Percentiles rank a stretch among this genome's conserved stretches.
Evolutionary conservation across 495 filamentous ascomycete species (phyloP).

Genomic region (Penicillium canescens): DNA sequence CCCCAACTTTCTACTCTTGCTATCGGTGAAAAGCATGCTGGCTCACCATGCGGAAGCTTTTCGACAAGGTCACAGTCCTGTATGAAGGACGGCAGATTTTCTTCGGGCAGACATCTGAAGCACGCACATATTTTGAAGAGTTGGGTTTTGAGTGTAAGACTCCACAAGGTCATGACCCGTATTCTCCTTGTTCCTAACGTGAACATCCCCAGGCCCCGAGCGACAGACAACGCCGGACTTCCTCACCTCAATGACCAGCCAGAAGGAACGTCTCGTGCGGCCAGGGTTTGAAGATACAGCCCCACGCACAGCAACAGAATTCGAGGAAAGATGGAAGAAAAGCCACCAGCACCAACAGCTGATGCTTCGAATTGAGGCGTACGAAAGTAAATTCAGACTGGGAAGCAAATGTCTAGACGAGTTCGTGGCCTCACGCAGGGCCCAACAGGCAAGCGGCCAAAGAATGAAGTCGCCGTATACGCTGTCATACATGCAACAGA

Average conservation of each 20-base stretch:
- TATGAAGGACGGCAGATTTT: constrained; percentile 60
- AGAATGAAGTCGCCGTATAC: constrained; percentile 36
- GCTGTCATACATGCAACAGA: constrained; percentile 32
- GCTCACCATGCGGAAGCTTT: constrained; percentile 16
- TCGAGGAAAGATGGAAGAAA: constrained; percentile 55
- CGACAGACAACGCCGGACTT: constrained; percentile 62
- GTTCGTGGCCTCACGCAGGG: constrained; percentile 18
- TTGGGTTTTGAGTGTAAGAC: constrained; percentile 49
- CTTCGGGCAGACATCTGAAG: constrained; percentile 52
- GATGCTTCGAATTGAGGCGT: constrained; percentile 44
- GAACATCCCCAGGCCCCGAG: not conserved
- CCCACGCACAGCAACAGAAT: constrained; percentile 65
- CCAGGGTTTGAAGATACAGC: constrained; percentile 58
- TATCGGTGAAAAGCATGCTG: not conserved
- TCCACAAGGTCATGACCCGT: not conserved
- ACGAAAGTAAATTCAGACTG: constrained; percentile 31
- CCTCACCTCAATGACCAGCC: constrained; percentile 66
- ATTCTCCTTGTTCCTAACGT: not conserved
- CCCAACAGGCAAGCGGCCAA: constrained; percentile 22
- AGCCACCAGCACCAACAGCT: constrained; percentile 43
- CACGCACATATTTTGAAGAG: constrained; percentile 53
- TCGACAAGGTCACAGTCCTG: constrained; percentile 54
- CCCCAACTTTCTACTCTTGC: not conserved
- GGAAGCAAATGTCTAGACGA: constrained; percentile 14
- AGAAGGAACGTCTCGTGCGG: constrained; percentile 55